Conservation (phyloP, 768 basidiomycete genomes). For the Fomitopsis pulvina region DNA sequence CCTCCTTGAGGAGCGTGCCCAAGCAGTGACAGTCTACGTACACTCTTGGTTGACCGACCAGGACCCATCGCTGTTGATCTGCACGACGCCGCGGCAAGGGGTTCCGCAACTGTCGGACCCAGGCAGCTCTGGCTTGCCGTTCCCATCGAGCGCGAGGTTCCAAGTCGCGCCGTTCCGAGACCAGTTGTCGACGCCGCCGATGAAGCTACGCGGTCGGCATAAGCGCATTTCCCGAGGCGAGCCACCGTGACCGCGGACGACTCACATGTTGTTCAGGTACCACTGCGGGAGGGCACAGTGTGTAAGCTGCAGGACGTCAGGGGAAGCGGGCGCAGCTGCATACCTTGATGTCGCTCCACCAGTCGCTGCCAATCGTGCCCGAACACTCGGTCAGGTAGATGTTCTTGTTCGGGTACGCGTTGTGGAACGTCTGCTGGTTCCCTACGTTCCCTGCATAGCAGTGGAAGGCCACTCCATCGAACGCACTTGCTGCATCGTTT, state of each 20-base stretch:
- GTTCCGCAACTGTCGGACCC: slow-evolving; percentile 53
- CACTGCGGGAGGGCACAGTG: slow-evolving; percentile 32
- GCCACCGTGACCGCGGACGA: neutral
- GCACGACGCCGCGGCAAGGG: slow-evolving; percentile 62
- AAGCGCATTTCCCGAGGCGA: slow-evolving; percentile 14
- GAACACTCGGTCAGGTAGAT: slow-evolving; percentile 57
- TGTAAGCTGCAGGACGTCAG: neutral
- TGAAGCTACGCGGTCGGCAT: slow-evolving; percentile 22
- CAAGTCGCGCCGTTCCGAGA: slow-evolving; percentile 57
- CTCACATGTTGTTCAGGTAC: slow-evolving; percentile 64
- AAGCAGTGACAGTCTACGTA: slow-evolving; percentile 22
- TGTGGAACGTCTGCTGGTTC: slow-evolving; percentile 51
- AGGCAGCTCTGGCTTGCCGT: slow-evolving; percentile 57
- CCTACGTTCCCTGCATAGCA: slow-evolving; percentile 56
- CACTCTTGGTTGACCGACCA: slow-evolving; percentile 71
- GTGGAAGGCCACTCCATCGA: slow-evolving; percentile 68
- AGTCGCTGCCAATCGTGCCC: slow-evolving; percentile 60
- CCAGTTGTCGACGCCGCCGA: slow-evolving; percentile 34
- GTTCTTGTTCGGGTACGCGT: slow-evolving; percentile 51
- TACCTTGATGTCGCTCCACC: slow-evolving; percentile 80
- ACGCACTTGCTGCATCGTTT: slow-evolving; percentile 47
- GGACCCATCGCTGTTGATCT: slow-evolving; percentile 56
- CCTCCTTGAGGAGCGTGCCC: neutral
- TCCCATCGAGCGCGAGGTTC: slow-evolving; percentile 63
- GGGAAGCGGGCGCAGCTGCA: neutral